Evolutionary conservation across 1,284 basidiomycete species (phyloP), one percentile per base, ranked within the genome.

Genomic region (Apiotrichum sp.): DNA sequence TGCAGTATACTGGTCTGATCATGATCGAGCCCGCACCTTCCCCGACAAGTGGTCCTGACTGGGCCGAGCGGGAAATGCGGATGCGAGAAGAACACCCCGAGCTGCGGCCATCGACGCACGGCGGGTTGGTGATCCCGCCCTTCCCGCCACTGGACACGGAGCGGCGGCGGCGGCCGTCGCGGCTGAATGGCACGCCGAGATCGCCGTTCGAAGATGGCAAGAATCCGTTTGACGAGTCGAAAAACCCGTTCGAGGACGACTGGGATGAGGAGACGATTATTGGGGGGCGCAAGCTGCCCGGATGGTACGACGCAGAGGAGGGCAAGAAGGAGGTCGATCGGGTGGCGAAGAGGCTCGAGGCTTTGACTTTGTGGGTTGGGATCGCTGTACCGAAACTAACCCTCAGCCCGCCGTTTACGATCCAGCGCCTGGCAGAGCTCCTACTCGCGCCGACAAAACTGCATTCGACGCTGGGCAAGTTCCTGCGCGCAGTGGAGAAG

Each of bases 341-440:
- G 16, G 80, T 93, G 32, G 85, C 82, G 62, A 77, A 74, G 16
- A 81, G 87, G 61, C 72, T 95, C 14, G 84, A 91, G 63, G 82
- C 83, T n/a, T 87, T 93, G 62, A 57, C 67, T 3, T 62, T 65
- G 66, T 71, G 54, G 56, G 71, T 70, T 10, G 3, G 47, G 47
- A 2, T 22, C 22, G 22, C 22, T 22, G 22, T 22, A 22, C 22
- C 22, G 22, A 29, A 14, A 11, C 13, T 45, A n/a, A 33, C 29
- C 41, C 50, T 14, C 50, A 84, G 83, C 53, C 83, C 89, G 0
- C 93, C 93, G 3, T 97, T 96, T 75, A 95, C 93, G 4, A 86
- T 96, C 51, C 93, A 97, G 74, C 85, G 93, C 39, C 76, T 96
- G 14, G 89, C 88, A 65, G 92, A 96, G 69, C 82, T 97, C n/a